Conservation (phyloP, 352 stramenopile genomes). For the Vaucheria bursata region DNA sequence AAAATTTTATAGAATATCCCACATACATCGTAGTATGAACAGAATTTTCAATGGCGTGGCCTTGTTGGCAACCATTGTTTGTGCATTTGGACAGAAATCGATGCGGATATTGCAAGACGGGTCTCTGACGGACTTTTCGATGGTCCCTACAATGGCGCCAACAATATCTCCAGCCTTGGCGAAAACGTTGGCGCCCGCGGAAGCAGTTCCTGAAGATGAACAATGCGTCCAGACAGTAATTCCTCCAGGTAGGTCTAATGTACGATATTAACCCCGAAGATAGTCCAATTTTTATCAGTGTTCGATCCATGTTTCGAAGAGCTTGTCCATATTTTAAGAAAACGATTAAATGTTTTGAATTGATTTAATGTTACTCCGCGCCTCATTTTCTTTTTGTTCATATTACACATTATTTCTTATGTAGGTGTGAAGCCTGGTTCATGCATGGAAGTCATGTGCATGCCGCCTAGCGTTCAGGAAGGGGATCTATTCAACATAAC, state of each 20-base stretch:
- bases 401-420: not conserved
- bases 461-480: not conserved
- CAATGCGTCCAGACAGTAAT: not conserved
- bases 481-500: not conserved
- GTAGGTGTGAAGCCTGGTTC: not conserved
- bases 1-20: too few relatives aligned
- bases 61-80: too few relatives aligned
- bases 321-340: not conserved
- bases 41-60: too few relatives aligned
- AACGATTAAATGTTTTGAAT: not conserved
- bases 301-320: not conserved
- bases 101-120: too few relatives aligned
- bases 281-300: not conserved
- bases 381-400: not conserved
- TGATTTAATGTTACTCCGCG: not conserved
- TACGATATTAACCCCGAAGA: not conserved
- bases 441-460: slow-evolving; percentile 6
- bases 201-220: not conserved
- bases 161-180: too few relatives aligned
- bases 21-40: too few relatives aligned
- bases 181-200: too few relatives aligned
- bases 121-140: too few relatives aligned
- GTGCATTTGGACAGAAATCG: too few relatives aligned
- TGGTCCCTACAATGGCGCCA: too few relatives aligned
- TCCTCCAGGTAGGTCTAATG: not conserved